These are phyloP conservation scores for Ustanciosporium gigantosporum DNA, from an alignment of 1,284 basidiomycete species.

Conservation along the genomic window DNA sequence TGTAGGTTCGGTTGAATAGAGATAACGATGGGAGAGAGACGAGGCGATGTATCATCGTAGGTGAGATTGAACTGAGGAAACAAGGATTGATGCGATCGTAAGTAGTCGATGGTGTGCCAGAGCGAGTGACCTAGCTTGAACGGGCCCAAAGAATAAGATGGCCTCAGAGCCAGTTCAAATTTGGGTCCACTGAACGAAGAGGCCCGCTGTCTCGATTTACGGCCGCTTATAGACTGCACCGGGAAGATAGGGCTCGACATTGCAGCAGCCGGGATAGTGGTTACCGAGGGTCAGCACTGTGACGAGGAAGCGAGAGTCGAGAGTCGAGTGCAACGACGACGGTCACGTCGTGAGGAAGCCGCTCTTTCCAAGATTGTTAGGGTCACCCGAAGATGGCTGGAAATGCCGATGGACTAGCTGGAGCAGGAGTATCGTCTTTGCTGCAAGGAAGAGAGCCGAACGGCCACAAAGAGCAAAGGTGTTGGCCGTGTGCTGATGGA, in stretches of 20 bases:
- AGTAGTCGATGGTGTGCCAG: conserved; percentile 43
- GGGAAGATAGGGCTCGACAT: conserved; percentile 37
- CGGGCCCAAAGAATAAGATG: conserved; percentile 26
- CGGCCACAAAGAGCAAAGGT: too few species aligned
- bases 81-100: conserved; percentile 33
- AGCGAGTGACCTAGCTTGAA: conserved; percentile 45
- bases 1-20: conserved; percentile 30
- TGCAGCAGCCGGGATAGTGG: too few species aligned
- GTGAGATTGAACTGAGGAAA: conserved; percentile 39
- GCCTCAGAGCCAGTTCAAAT: conserved; percentile 28
- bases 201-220: conserved; percentile 11
- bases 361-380: too few species aligned
- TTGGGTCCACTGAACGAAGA: conserved; percentile 16
- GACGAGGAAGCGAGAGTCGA: too few species aligned
- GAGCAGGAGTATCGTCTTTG: too few species aligned
- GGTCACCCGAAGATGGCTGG: too few species aligned
- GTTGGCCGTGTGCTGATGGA: too few species aligned
- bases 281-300: too few species aligned
- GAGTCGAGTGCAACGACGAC: too few species aligned
- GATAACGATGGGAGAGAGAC: conserved; percentile 26
- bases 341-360: too few species aligned
- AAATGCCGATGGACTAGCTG: too few species aligned
- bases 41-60: conserved; percentile 18
- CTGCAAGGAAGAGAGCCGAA: too few species aligned
- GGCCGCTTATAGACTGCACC: conserved; percentile 1